Percentiles rank a stretch among this genome's conserved stretches.
phyloP scores from a whole-genome alignment of 2,329 filamentous ascomycete genomes.

The Alternaria sp. region DNA sequence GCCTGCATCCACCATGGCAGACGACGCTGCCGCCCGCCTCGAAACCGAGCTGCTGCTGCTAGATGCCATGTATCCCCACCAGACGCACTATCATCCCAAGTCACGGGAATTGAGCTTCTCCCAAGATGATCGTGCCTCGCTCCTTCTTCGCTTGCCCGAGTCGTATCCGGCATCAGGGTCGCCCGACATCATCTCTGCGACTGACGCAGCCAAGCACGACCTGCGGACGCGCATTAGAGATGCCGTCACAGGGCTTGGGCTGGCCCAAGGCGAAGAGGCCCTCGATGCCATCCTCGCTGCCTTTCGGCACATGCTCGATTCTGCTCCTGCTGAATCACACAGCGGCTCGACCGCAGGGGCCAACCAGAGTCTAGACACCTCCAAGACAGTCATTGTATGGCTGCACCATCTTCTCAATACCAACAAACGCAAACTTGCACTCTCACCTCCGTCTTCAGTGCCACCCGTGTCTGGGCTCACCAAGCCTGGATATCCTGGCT shows the following conservation, averaged over 20 bases:
- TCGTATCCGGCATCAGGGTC: conserved; percentile 45
- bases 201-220: conserved; percentile 43
- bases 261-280: conserved; percentile 50
- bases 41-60: conserved; percentile 50
- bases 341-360: not conserved
- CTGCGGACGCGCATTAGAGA: conserved; percentile 42
- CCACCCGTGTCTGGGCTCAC: conserved; percentile 50
- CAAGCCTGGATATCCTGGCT: conserved; percentile 56
- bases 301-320: conserved; percentile 40
- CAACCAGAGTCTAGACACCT: not conserved
- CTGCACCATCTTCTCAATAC: conserved; percentile 56
- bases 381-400: conserved; percentile 53
- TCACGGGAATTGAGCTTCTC: conserved; percentile 49
- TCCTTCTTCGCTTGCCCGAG: conserved; percentile 49
- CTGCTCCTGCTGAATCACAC: not conserved
- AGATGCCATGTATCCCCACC: conserved; percentile 53
- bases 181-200: conserved; percentile 50
- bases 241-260: conserved; percentile 28
- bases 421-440: conserved; percentile 54
- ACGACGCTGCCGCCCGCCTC: conserved; percentile 29
- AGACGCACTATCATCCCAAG: conserved; percentile 42
- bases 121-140: conserved; percentile 24
- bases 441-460: conserved; percentile 37
- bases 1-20: conserved; percentile 10
- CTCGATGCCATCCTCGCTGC: conserved; percentile 51